Evolutionary conservation across 176 grass and related monocot species (phyloP).

Genomic region (Musa schizocarpa): DNA sequence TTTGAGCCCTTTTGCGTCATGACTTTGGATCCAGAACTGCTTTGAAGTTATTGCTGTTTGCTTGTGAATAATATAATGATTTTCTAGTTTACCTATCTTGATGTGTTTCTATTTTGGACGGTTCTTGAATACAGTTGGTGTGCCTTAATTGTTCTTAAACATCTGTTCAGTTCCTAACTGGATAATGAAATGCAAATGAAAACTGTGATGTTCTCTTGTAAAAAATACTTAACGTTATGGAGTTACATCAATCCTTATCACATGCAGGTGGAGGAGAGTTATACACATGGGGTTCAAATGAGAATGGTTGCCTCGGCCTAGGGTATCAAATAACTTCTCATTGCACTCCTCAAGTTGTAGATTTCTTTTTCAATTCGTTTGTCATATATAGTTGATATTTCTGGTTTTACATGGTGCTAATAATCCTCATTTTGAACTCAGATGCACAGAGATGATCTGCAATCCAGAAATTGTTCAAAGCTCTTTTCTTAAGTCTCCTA

Average conservation of each 20-base stretch:
- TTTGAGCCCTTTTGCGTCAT: neutral
- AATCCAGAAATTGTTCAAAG: conserved; percentile 59
- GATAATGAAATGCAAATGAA: too few species aligned
- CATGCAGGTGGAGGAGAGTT: conserved; percentile 58
- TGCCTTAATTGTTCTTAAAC: too few species aligned
- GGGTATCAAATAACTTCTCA: conserved; percentile 42
- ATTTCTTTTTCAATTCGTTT: conserved; percentile 9
- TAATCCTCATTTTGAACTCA: conserved; percentile 28
- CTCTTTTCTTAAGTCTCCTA: conserved; percentile 55
- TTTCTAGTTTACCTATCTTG: neutral
- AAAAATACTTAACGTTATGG: too few species aligned
- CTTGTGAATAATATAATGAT: neutral
- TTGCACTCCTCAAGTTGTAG: conserved; percentile 5
- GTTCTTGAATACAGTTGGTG: neutral
- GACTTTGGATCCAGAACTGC: neutral
- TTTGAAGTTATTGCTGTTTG: neutral
- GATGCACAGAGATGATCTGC: conserved; percentile 52
- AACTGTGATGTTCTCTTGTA: too few species aligned
- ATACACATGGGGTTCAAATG: conserved; percentile 94
- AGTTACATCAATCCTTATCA: neutral
- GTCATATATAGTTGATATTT: neutral
- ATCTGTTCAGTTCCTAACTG: too few species aligned
- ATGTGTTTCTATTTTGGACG: neutral
- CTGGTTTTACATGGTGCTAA: conserved; percentile 21
- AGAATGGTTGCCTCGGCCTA: conserved; percentile 96